phyloP scores from a whole-genome alignment of 306 rosid genomes.

The Rubus idaeus region DNA sequence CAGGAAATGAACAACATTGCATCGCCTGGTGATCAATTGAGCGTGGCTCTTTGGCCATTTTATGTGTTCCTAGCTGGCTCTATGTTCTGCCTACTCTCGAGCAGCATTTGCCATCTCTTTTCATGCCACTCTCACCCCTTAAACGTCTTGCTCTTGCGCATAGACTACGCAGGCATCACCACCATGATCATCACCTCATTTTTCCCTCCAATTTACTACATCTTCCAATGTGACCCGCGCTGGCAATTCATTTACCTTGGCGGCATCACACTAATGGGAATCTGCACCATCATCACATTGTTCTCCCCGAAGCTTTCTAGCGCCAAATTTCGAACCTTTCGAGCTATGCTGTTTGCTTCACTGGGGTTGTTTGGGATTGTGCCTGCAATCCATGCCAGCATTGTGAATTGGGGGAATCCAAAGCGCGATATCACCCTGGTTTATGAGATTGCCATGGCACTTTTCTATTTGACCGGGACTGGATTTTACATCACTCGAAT shows the following conservation, averaged over 20 bases:
- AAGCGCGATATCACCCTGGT: constrained; percentile 57
- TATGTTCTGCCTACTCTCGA: constrained; percentile 89
- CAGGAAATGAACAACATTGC: constrained; percentile 32
- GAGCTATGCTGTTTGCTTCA: constrained; percentile 80
- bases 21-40: not conserved
- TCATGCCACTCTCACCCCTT: constrained; percentile 73
- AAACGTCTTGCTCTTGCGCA: constrained; percentile 55
- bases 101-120: constrained; percentile 92
- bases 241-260: constrained; percentile 84
- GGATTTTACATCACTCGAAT: constrained; percentile 67
- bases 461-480: constrained; percentile 70
- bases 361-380: constrained; percentile 90
- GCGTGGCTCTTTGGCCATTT: constrained; percentile 80
- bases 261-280: constrained; percentile 81
- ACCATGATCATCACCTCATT: constrained; percentile 95
- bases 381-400: constrained; percentile 71
- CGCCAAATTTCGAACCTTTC: constrained; percentile 49
- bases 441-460: constrained; percentile 73
- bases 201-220: constrained; percentile 91
- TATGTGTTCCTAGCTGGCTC: constrained; percentile 83
- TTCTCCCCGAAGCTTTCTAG: constrained; percentile 64
- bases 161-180: constrained; percentile 79
- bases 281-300: constrained; percentile 63
- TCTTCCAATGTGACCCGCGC: constrained; percentile 77
- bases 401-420: constrained; percentile 82